Conservation (phyloP, 169 alveolate genomes). For the Amoebophrya sp. region DNA sequence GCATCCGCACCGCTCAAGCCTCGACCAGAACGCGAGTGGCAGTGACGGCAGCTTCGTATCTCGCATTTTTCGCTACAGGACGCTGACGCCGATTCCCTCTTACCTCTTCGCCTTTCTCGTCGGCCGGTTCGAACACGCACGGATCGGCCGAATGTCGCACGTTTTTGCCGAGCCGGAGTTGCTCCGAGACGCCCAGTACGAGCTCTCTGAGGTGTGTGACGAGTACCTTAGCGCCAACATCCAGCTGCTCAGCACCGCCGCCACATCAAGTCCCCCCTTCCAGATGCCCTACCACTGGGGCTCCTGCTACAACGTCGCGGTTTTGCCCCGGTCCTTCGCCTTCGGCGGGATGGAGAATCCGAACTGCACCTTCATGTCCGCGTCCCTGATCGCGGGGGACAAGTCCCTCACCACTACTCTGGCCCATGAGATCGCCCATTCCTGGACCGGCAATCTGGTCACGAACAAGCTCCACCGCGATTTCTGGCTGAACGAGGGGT, state of each 20-base stretch:
- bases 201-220: slow-evolving; percentile 16
- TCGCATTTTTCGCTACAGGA: slow-evolving; percentile 11
- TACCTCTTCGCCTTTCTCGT: slow-evolving; percentile 19
- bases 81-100: slow-evolving; percentile 16
- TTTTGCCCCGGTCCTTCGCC: slow-evolving; percentile 70
- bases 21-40: slow-evolving; percentile 1
- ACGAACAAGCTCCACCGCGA: slow-evolving; percentile 40
- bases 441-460: slow-evolving; percentile 74
- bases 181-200: slow-evolving; percentile 11
- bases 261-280: neutral
- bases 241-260: neutral
- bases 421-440: slow-evolving; percentile 70
- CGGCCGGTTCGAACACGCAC: neutral
- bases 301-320: slow-evolving; percentile 44
- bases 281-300: slow-evolving; percentile 24
- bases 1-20: slow-evolving; percentile 8
- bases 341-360: slow-evolving; percentile 87
- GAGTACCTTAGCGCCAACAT: neutral
- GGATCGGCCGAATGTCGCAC: slow-evolving; percentile 1
- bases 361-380: slow-evolving; percentile 51
- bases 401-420: slow-evolving; percentile 46
- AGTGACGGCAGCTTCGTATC: neutral
- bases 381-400: slow-evolving; percentile 66
- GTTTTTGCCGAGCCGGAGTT: slow-evolving; percentile 20
- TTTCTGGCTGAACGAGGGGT: slow-evolving; percentile 78